Conservation (phyloP, 192 early-diverging fungal genomes). For the Coemansia sp. region DNA sequence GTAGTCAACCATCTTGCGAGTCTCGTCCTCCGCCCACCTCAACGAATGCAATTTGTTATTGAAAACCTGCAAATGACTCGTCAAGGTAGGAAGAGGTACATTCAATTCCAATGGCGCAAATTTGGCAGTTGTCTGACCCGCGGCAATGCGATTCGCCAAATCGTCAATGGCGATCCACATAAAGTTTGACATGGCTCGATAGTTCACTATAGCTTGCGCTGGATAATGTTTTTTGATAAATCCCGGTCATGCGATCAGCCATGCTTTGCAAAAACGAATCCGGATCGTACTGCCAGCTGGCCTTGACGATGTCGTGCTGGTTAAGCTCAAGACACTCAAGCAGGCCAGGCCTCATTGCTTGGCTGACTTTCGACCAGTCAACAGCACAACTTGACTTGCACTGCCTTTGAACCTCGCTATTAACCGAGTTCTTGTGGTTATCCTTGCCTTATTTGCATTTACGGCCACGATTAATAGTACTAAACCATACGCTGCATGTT, state of each 20-base stretch:
- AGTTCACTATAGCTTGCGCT: too few species aligned
- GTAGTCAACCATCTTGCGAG: not conserved
- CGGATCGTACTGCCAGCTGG: conserved; percentile 17
- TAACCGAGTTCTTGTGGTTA: not conserved
- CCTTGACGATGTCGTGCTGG: conserved; percentile 4
- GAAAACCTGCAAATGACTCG: too few species aligned
- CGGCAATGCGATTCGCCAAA: too few species aligned
- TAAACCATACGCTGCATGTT: not conserved
- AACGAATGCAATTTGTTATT: too few species aligned
- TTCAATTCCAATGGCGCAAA: too few species aligned
- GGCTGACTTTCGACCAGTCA: conserved; percentile 12
- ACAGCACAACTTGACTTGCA: not conserved
- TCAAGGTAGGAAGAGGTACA: too few species aligned
- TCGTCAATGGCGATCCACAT: too few species aligned
- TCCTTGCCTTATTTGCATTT: not conserved
- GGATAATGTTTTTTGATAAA: too few species aligned
- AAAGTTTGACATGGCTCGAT: too few species aligned
- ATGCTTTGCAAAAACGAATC: conserved; percentile 10
- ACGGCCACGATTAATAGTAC: not conserved
- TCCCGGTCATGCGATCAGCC: too few species aligned
- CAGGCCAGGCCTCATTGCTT: not conserved
- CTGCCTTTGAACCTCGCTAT: not conserved
- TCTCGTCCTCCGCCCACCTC: not conserved
- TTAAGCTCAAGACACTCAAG: conserved; percentile 19
- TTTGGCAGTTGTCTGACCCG: too few species aligned